Base-by-base conservation (phyloP, 495 filamentous ascomycete species). In the Pseudomonodictys pantanalensis region DNA sequence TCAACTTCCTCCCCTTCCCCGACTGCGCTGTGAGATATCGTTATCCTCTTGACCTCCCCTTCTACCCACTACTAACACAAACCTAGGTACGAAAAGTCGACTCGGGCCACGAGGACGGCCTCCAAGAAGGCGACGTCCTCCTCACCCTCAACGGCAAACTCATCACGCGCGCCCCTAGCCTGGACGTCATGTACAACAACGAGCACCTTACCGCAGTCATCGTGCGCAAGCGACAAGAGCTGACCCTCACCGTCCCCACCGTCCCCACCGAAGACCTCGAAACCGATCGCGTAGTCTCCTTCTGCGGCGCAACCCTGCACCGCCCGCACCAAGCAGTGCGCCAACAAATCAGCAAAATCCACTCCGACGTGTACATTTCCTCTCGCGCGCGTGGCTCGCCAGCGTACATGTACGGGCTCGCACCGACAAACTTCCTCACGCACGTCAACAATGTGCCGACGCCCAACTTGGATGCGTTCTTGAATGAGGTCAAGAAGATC, bases 401-500 rank as follows among this genome's bases (percentile, higher is more conserved):
- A 0, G 83, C 93, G 15, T 67, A 63, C 55, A 60, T 65, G 59
- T 32, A 45, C 20, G 12, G 89, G 8, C 81, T 99, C 28, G 88
- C 91, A 6, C 91, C 91, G 0, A 99, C 93, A 9, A 99, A 97
- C 73, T 99, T 99, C 78, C 87, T 99, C 68, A 91, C 91, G 1
- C 89, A 90, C 35, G 91, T 99, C 66, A 97, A 99, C 71, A 90
- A 89, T 52, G 80, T 87, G 33, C 79, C 85, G 11, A 97, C 93
- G 5, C 84, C 83, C 7, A 86, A 93, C 71, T 77, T 99, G 3
- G 83, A 87, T 60, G 70, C 77, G 18, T 99, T 99, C 70, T 72
- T 97, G 42, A 75, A 77, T 17, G 86, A 89, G 66, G 88, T 91
- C 12, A 79, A 85, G 53, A 87, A 87, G 71, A 96, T 99, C 66